Evolutionary conservation across 176 grass and related monocot species (phyloP), one percentile per base, ranked within the genome.

Genomic region (Avena atlantica): DNA sequence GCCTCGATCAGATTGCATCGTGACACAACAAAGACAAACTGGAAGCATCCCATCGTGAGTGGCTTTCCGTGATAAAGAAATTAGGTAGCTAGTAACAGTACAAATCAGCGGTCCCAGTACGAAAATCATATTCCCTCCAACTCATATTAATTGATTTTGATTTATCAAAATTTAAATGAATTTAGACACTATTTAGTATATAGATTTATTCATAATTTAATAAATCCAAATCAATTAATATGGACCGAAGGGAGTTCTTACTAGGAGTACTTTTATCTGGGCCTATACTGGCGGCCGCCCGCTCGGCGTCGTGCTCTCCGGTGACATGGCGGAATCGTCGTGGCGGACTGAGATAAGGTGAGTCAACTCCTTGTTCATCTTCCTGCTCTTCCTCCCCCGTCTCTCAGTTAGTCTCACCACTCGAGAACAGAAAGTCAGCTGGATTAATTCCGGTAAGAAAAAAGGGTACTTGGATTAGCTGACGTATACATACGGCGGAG

Each of bases 311-410:
- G 89, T 24, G 29, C 71, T 95, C 55, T 76, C 70, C 8, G 56
- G 73, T 0, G 87, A 93, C 44, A 25, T 25, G 88, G 85, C 6
- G 78, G 71, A 10, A 71, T 97, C 44, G 36, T 90, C 77, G 91
- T 97, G n/a, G 95, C 93, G 11, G 89, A 95, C 68, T 76, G 88
- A 19, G 52, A 92, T 83, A 75, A 86, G 82, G 94, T 94, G 55
- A 81, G 83, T 85, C 23, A 23, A 81, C 45, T 17, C 27, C 16
- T 66, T 4, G 9, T 9, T 53, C 37, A 40, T 40, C 37, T 37
- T 63, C 10, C 11, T 6, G 21, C 2, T n/a, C 21, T 63, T 4
- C 2, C 23, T 6, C 6, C 61, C 61, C 42, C 20, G n/a, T 48
- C 12, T 3, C 42, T 14, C 21, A 74, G 6, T 25, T 51, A 27